Percentiles rank a stretch among this genome's conserved stretches.
phyloP scores from a whole-genome alignment of 1,139 yeast species.

The Taiozyma sp. region DNA sequence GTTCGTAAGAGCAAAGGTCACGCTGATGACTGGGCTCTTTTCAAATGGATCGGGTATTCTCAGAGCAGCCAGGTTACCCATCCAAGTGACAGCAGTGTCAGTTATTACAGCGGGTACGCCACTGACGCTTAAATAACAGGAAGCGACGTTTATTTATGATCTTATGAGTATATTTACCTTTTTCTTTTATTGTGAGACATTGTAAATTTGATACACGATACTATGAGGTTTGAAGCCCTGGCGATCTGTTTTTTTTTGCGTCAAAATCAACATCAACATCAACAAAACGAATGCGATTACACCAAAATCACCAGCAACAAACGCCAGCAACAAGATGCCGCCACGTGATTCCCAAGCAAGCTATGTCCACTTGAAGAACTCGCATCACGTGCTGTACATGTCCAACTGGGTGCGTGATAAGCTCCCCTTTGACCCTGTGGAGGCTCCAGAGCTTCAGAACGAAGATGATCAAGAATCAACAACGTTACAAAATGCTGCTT shows the following conservation, averaged over 20 bases:
- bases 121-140: slow-evolving; percentile 1
- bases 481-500: slow-evolving; percentile 15
- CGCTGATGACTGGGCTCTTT: slow-evolving; percentile 25
- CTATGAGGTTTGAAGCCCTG: not conserved
- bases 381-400: slow-evolving; percentile 30
- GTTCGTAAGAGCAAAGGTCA: slow-evolving; percentile 14
- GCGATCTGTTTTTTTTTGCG: not conserved
- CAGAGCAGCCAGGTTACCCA: slow-evolving; percentile 60
- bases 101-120: slow-evolving; percentile 84
- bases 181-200: too few relatives aligned
- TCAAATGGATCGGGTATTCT: slow-evolving; percentile 76
- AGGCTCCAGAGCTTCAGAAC: slow-evolving; percentile 18
- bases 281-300: too few relatives aligned
- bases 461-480: slow-evolving; percentile 21
- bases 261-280: not conserved
- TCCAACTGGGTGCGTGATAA: slow-evolving; percentile 33
- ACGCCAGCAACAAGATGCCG: not conserved
- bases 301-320: not conserved
- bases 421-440: slow-evolving; percentile 33
- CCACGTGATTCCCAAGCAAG: slow-evolving; percentile 24
- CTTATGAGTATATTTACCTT: not conserved
- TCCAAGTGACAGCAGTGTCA: slow-evolving; percentile 69
- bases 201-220: too few relatives aligned
- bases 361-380: slow-evolving; percentile 29
- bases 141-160: not conserved